These are phyloP conservation scores for Solanum tacnaense DNA, from an alignment of 257 asterid species.

Conservation along the genomic window DNA sequence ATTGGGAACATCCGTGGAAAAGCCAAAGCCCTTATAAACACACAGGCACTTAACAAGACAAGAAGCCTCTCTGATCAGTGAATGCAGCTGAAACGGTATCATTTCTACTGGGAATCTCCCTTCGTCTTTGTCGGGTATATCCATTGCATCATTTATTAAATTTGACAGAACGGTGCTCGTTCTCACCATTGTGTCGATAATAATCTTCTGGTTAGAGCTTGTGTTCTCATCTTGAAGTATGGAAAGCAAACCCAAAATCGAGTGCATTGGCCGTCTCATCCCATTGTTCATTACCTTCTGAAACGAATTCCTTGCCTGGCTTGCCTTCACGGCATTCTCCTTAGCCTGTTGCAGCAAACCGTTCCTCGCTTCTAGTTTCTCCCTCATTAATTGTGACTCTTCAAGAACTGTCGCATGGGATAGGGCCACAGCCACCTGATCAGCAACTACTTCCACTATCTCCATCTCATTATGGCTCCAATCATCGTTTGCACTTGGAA, in stretches of 20 bases:
- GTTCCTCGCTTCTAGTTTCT: conserved; percentile 23
- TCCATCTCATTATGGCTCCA: conserved; percentile 30
- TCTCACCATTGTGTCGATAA: conserved; percentile 19
- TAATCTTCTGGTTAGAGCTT: conserved; percentile 21
- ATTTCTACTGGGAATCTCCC: conserved; percentile 26
- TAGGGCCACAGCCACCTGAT: conserved; percentile 43
- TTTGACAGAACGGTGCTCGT: conserved; percentile 26
- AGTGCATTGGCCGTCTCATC: conserved; percentile 40
- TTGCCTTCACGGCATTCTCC: conserved; percentile 35
- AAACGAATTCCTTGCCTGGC: conserved; percentile 26
- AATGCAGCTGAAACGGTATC: conserved; percentile 23
- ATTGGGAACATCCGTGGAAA: conserved; percentile 17
- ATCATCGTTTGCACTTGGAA: conserved; percentile 10
- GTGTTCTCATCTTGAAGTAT: conserved; percentile 14
- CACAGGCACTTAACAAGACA: conserved; percentile 30
- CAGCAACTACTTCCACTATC: conserved; percentile 43
- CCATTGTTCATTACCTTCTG: conserved; percentile 41
- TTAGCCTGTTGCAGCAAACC: conserved; percentile 22
- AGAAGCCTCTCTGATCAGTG: conserved; percentile 29
- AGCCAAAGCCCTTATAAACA: conserved; percentile 17
- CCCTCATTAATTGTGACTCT: conserved; percentile 32
- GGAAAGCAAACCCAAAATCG: conserved; percentile 25
- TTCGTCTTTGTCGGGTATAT: conserved; percentile 32
- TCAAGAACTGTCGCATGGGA: conserved; percentile 40
- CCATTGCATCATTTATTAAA: conserved; percentile 29